Evolutionary conservation across 495 filamentous ascomycete species (phyloP).

Genomic region (Evansstolkia leycettana): DNA sequence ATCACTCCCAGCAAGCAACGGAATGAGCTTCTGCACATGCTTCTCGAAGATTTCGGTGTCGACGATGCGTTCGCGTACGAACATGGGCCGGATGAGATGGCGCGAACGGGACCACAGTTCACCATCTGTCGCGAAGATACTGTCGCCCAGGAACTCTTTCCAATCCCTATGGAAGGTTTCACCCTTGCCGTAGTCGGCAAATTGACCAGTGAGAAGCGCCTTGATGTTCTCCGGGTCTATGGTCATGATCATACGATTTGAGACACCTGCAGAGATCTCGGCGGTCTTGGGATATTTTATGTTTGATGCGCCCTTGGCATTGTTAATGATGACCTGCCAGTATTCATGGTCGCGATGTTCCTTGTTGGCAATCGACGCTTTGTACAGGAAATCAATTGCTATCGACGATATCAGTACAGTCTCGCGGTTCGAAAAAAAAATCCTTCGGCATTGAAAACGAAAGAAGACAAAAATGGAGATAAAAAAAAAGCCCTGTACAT

Average conservation of each 20-base stretch:
- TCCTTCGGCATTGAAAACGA: too few relatives aligned
- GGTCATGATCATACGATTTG: constrained; percentile 48
- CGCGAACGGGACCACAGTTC: constrained; percentile 62
- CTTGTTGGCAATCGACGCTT: constrained; percentile 35
- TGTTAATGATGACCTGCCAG: constrained; percentile 42
- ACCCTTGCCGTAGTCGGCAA: constrained; percentile 61
- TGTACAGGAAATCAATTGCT: constrained; percentile 53
- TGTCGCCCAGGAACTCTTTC: constrained; percentile 63
- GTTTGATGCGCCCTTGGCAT: constrained; percentile 16
- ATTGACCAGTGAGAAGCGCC: constrained; percentile 65
- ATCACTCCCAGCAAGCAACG: constrained; percentile 37
- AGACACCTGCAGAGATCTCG: constrained; percentile 43
- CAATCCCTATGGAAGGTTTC: constrained; percentile 56
- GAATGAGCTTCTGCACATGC: constrained; percentile 58
- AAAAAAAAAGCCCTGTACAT: too few relatives aligned
- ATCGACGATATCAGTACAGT: constrained; percentile 4
- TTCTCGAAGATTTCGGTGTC: constrained; percentile 72
- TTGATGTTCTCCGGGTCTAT: constrained; percentile 57
- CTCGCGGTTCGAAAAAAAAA: background rate
- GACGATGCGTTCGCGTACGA: constrained; percentile 65
- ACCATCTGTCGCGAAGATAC: constrained; percentile 71
- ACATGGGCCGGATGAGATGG: constrained; percentile 72
- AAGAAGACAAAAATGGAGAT: too few relatives aligned
- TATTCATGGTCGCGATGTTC: constrained; percentile 42
- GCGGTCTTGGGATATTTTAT: constrained; percentile 36